Evolutionary conservation across 176 grass and related monocot species (phyloP).

Genomic region (Juncus inflexus): DNA sequence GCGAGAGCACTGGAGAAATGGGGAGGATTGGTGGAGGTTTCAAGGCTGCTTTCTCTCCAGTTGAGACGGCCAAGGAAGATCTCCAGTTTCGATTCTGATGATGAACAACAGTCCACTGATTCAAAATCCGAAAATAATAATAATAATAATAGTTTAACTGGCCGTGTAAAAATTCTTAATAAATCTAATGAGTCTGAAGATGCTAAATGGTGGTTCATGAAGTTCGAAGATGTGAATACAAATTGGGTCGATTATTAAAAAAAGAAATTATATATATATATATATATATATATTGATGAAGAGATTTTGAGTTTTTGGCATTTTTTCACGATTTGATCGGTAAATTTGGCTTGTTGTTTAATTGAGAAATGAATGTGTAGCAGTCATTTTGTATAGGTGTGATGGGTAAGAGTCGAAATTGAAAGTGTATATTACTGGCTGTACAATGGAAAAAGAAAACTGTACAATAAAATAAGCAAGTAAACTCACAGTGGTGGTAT

Average conservation of each 20-base stretch:
- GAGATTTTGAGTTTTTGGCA: too few relatives aligned
- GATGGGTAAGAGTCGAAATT: too few relatives aligned
- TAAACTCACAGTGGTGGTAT: too few relatives aligned
- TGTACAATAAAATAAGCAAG: too few relatives aligned
- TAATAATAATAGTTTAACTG: neutral
- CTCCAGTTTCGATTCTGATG: slow-evolving; percentile 17
- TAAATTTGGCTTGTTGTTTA: too few relatives aligned
- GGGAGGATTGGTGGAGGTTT: slow-evolving; percentile 89
- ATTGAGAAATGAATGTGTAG: too few relatives aligned
- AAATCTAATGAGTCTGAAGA: slow-evolving; percentile 30
- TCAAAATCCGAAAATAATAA: slow-evolving; percentile 8
- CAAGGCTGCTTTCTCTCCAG: slow-evolving; percentile 68
- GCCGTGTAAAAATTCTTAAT: slow-evolving; percentile 24
- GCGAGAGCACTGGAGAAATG: slow-evolving; percentile 92
- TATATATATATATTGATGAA: too few relatives aligned
- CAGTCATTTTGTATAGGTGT: too few relatives aligned
- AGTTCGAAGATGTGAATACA: slow-evolving; percentile 71
- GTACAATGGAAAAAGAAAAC: too few relatives aligned
- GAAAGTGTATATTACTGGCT: too few relatives aligned
- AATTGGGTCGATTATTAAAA: slow-evolving; percentile 57
- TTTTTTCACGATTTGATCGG: too few relatives aligned
- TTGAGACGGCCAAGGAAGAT: slow-evolving; percentile 46
- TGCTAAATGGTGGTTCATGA: slow-evolving; percentile 59
- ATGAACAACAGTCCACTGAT: slow-evolving; percentile 35
- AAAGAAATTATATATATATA: neutral